Conservation (phyloP, 2,329 filamentous ascomycete species). For the Aspergillus intermedius region DNA sequence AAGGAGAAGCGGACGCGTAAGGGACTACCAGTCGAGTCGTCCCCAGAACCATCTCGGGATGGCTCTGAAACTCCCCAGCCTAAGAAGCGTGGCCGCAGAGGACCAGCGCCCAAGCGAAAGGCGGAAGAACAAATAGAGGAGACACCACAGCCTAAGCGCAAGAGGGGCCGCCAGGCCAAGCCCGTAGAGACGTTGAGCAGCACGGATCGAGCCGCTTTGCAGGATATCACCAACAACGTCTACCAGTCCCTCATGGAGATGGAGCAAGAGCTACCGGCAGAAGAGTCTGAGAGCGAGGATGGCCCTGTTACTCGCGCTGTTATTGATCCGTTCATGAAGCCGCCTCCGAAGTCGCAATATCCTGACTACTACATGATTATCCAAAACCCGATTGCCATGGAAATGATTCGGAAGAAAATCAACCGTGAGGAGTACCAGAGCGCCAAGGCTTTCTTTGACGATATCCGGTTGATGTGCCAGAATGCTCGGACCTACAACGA, state of each 20-base stretch:
- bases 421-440: slow-evolving; percentile 89
- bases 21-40: slow-evolving; percentile 50
- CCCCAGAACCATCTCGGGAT: slow-evolving; percentile 70
- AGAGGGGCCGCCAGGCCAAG: slow-evolving; percentile 67
- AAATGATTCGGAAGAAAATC: slow-evolving; percentile 88
- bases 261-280: slow-evolving; percentile 61
- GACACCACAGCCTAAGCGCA: slow-evolving; percentile 69
- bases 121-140: slow-evolving; percentile 70
- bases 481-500: slow-evolving; percentile 97
- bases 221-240: slow-evolving; percentile 68
- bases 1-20: slow-evolving; percentile 55
- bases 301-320: slow-evolving; percentile 64
- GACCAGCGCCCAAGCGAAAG: slow-evolving; percentile 77
- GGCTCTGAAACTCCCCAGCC: slow-evolving; percentile 74
- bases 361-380: slow-evolving; percentile 96
- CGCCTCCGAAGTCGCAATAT: slow-evolving; percentile 82
- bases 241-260: slow-evolving; percentile 77
- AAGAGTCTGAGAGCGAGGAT: slow-evolving; percentile 48
- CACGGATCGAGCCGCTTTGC: slow-evolving; percentile 68
- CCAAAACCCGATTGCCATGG: slow-evolving; percentile 88
- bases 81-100: slow-evolving; percentile 70
- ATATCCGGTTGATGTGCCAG: slow-evolving; percentile 75
- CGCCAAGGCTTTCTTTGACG: slow-evolving; percentile 71
- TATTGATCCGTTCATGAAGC: slow-evolving; percentile 88
- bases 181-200: slow-evolving; percentile 59